phyloP scores from a whole-genome alignment of 257 asterid species.

The Agastache rugosa region DNA sequence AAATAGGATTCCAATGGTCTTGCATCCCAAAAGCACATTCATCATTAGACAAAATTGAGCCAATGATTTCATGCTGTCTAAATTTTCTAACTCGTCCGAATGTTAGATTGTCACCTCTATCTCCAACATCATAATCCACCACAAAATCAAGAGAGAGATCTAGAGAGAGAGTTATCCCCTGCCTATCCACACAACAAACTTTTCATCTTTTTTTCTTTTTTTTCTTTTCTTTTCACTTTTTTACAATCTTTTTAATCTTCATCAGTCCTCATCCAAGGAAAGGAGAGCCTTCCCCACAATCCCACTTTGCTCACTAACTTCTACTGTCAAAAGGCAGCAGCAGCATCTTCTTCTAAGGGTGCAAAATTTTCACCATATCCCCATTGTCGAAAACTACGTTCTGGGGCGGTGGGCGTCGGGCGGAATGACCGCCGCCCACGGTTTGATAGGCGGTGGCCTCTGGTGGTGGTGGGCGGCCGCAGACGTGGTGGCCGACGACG shows the following conservation, averaged over 20 bases:
- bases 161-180: slow-evolving; percentile 4
- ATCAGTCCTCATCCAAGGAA: slow-evolving; percentile 30
- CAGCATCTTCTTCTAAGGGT: background rate
- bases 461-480: slow-evolving; percentile 46
- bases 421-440: slow-evolving; percentile 65
- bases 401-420: slow-evolving; percentile 46
- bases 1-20: slow-evolving; percentile 25
- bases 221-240: slow-evolving; percentile 15
- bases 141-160: background rate
- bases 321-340: too few relatives aligned
- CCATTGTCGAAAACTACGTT: slow-evolving; percentile 13
- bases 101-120: slow-evolving; percentile 40
- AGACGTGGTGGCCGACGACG: slow-evolving; percentile 32
- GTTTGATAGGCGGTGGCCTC: slow-evolving; percentile 44
- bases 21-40: slow-evolving; percentile 20
- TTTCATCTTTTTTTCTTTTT: too few relatives aligned
- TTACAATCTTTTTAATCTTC: slow-evolving; percentile 33
- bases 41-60: slow-evolving; percentile 23
- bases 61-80: slow-evolving; percentile 4
- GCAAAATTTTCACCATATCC: slow-evolving; percentile 16
- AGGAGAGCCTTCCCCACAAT: slow-evolving; percentile 14
- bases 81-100: slow-evolving; percentile 22
- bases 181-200: slow-evolving; percentile 31
- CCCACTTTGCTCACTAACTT: slow-evolving; percentile 4
- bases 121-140: slow-evolving; percentile 41